Conservation (phyloP, 1,284 basidiomycete species). For the Fomitopsis betulina region DNA sequence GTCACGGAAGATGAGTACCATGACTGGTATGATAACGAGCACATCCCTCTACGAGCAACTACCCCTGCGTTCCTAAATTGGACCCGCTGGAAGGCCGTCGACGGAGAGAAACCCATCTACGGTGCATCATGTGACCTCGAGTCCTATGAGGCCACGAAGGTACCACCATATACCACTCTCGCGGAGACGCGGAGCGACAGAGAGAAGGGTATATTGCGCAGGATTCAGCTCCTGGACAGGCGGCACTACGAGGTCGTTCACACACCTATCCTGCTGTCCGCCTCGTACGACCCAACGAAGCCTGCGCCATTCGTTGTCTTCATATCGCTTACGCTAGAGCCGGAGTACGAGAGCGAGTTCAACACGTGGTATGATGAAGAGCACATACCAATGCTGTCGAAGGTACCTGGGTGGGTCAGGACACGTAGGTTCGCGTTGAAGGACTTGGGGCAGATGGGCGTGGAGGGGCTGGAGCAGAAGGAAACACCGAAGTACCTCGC, state of each 20-base stretch:
- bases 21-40: conserved; percentile 65
- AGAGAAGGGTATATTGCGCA: conserved; percentile 43
- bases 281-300: conserved; percentile 25
- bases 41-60: conserved; percentile 53
- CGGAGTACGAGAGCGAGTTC: conserved; percentile 36
- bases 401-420: conserved; percentile 34
- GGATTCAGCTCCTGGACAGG: conserved; percentile 48
- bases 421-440: conserved; percentile 30
- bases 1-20: conserved; percentile 26
- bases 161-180: conserved; percentile 46
- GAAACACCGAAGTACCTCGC: conserved; percentile 30
- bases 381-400: conserved; percentile 30
- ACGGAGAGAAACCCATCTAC: conserved; percentile 41
- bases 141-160: conserved; percentile 38
- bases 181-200: conserved; percentile 48
- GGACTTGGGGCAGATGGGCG: conserved; percentile 19
- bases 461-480: conserved; percentile 16
- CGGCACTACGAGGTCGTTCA: conserved; percentile 41
- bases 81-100: conserved; percentile 42
- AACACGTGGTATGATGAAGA: conserved; percentile 37
- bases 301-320: conserved; percentile 30
- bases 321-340: conserved; percentile 28
- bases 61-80: conserved; percentile 48
- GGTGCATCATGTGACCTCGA: conserved; percentile 55
- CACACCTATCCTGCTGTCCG: conserved; percentile 21